phyloP scores from a whole-genome alignment of 495 filamentous ascomycete species.

The Neurospora intermedia region DNA sequence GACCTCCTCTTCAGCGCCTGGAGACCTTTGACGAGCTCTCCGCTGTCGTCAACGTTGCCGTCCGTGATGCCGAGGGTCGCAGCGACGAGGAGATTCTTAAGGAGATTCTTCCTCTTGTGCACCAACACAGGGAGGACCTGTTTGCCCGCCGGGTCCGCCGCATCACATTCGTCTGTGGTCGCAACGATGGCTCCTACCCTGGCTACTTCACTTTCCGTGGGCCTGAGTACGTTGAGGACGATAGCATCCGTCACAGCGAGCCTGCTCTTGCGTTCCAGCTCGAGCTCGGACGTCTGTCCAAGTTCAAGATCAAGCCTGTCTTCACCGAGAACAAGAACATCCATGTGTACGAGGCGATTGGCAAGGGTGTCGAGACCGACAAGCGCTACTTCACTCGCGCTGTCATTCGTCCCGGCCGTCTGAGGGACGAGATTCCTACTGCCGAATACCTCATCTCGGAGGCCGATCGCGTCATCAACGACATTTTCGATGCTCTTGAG shows the following conservation, averaged over 20 bases:
- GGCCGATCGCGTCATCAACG: slow-evolving; percentile 90
- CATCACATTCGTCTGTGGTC: slow-evolving; percentile 92
- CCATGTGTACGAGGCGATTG: slow-evolving; percentile 93
- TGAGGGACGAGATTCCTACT: slow-evolving; percentile 93
- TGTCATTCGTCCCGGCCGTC: slow-evolving; percentile 80
- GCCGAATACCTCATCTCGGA: slow-evolving; percentile 97
- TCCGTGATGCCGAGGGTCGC: slow-evolving; percentile 78
- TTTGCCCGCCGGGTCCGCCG: slow-evolving; percentile 71
- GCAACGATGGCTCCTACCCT: slow-evolving; percentile 88
- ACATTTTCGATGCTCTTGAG: slow-evolving; percentile 94
- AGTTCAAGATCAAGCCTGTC: slow-evolving; percentile 94
- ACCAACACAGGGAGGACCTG: slow-evolving; percentile 77
- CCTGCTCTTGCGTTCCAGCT: slow-evolving; percentile 96
- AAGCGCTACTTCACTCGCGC: slow-evolving; percentile 97
- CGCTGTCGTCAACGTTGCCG: slow-evolving; percentile 81
- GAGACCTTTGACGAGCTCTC: slow-evolving; percentile 64
- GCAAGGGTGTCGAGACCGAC: slow-evolving; percentile 87
- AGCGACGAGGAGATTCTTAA: slow-evolving; percentile 72
- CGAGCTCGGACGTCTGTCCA: slow-evolving; percentile 83
- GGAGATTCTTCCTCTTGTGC: slow-evolving; percentile 62
- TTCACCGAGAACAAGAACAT: slow-evolving; percentile 99
- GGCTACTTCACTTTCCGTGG: slow-evolving; percentile 98
- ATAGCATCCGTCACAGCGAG: slow-evolving; percentile 93
- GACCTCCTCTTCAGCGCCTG: slow-evolving; percentile 33
- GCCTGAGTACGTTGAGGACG: slow-evolving; percentile 77